phyloP scores from a whole-genome alignment of 495 filamentous ascomycete species.

The Xylaria longipes region DNA sequence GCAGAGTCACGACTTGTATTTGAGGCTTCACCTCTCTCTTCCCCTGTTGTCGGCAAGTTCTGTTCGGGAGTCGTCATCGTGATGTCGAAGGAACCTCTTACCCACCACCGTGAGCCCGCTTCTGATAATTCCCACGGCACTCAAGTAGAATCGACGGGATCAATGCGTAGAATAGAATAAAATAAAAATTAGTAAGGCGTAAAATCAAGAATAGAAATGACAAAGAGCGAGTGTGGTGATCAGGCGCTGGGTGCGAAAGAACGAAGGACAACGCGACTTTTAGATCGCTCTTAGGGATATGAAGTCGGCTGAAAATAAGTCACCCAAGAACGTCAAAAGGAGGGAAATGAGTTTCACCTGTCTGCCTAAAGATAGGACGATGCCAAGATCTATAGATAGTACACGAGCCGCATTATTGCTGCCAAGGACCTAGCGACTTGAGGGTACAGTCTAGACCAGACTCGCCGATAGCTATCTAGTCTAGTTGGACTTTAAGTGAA shows the following conservation, averaged over 20 bases:
- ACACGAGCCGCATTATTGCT: neutral
- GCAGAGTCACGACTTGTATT: neutral
- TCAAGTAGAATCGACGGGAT: neutral
- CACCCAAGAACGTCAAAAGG: neutral
- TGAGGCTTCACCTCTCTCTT: neutral
- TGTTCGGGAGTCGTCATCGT: constrained; percentile 11
- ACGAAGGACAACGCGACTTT: constrained; percentile 17
- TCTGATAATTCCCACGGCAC: neutral
- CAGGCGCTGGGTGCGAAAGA: neutral
- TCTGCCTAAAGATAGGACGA: constrained; percentile 18
- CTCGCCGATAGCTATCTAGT: too few relatives aligned
- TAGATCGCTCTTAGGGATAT: constrained; percentile 5
- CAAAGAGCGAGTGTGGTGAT: neutral
- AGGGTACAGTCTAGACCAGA: too few relatives aligned
- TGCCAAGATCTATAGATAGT: constrained; percentile 17
- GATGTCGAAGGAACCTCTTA: neutral
- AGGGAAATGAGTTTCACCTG: neutral
- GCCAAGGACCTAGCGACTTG: neutral
- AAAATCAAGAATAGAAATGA: neutral
- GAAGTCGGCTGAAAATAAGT: constrained; percentile 8
- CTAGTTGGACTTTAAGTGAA: too few relatives aligned
- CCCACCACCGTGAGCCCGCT: neutral
- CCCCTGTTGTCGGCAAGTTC: neutral
- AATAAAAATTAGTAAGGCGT: neutral
- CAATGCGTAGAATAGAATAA: neutral